Evolutionary conservation across 2,329 filamentous ascomycete species (phyloP), one percentile per base, ranked within the genome.

Genomic region (Pseudogymnoascus sp.): DNA sequence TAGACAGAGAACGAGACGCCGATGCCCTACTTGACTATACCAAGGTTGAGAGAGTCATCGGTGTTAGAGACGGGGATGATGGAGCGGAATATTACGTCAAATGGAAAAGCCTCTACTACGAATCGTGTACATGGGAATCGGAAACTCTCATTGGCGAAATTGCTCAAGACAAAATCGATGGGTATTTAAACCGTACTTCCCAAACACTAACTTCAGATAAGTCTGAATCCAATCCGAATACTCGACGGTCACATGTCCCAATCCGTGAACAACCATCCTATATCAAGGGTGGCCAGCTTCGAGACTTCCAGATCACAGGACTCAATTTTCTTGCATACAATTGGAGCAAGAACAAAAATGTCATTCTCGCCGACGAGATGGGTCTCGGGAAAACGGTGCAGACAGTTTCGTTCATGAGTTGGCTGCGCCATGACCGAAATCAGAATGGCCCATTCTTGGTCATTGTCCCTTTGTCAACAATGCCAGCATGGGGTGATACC

Each of bases 291-390:
- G 95, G 95, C 48, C 85, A 95, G 75, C 84, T 99, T 62, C 88
- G 95, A 69, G 88, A 93, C 68, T 99, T 99, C 74, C 96, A 99
- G 77, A 83, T 98, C 71, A 91, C 89, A 68, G 95, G 96, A 31
- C 80, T 99, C 66, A 98, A 98, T 78, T 99, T 97, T 76, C 81
- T 99, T 67, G 91, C 91, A 54, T 92, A 96, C 77, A 96, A 98
- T 77, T 99, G 96, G 96, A 91, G 90, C 62, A 88, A 90, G 72
- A 88, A 87, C 63, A 95, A 95, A 75, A 99, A 98, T 71, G 95
- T 98, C 73, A 97, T 99, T 71, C 83, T 99, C 62, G 95, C 95
- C 60, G 95, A 99, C 74, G 95, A 99, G 77, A 99, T 99, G 95
- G 95, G 95, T 71, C 83, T 99, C 13, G 95, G 95, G 28, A 99